Evolutionary conservation across 2,329 filamentous ascomycete genomes (phyloP).

Genomic region (Rutstroemia sp.): DNA sequence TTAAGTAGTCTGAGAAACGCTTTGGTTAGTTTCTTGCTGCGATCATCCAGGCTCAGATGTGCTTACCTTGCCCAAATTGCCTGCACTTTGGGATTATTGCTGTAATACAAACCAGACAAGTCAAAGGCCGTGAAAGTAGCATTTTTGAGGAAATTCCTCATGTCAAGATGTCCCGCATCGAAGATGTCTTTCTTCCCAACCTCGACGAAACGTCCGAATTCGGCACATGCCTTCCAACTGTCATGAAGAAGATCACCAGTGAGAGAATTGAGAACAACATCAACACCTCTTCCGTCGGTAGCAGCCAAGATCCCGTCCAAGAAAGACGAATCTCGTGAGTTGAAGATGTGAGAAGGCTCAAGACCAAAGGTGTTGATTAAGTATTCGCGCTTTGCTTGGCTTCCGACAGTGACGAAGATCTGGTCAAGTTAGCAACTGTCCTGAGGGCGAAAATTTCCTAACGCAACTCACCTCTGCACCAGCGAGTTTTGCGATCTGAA

Average conservation of each 20-base stretch:
- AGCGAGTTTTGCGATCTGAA: conserved; percentile 10
- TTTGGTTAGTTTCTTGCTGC: too few relatives aligned
- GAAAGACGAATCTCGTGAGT: conserved; percentile 18
- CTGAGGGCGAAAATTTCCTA: background rate
- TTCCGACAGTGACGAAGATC: conserved; percentile 21
- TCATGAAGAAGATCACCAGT: conserved; percentile 17
- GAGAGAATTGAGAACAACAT: conserved; percentile 24
- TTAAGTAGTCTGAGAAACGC: too few relatives aligned
- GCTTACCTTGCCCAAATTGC: too few relatives aligned
- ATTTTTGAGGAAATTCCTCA: conserved; percentile 24
- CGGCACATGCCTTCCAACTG: conserved; percentile 28
- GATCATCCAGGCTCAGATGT: too few relatives aligned
- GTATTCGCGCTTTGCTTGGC: conserved; percentile 6
- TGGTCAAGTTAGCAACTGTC: background rate
- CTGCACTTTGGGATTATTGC: too few relatives aligned
- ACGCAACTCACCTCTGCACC: conserved; percentile 7
- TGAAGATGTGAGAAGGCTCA: conserved; percentile 9
- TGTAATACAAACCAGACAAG: background rate
- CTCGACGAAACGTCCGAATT: conserved; percentile 33
- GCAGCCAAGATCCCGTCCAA: conserved; percentile 13
- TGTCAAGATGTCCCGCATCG: conserved; percentile 17
- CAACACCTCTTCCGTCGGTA: conserved; percentile 20
- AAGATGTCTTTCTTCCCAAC: conserved; percentile 30
- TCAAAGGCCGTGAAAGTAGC: conserved; percentile 12
- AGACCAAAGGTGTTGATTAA: conserved; percentile 12